A percentile compares a stretch with the other conserved stretches of the same genome.
Conservation (phyloP, 768 basidiomycete genomes). For the Porphyrellus cyaneotinctus region DNA sequence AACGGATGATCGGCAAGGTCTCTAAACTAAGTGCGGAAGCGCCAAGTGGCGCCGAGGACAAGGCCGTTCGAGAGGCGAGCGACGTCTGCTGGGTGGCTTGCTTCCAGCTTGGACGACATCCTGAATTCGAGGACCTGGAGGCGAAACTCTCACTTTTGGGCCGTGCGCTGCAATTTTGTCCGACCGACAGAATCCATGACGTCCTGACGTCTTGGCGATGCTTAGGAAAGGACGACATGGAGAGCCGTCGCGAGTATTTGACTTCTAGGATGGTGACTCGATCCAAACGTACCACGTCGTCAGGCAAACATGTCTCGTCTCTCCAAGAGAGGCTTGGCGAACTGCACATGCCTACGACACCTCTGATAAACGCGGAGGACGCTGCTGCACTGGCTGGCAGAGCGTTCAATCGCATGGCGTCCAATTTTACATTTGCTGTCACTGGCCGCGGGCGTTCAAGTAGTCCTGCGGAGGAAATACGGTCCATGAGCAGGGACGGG, state of each 20-base stretch:
- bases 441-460: conserved; percentile 36
- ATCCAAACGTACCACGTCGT: conserved; percentile 18
- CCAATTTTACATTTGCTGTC: conserved; percentile 68
- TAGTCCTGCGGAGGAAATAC: conserved; percentile 15
- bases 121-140: conserved; percentile 64
- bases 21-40: conserved; percentile 41
- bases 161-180: conserved; percentile 81
- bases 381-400: conserved; percentile 74
- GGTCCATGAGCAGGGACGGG: conserved; percentile 38
- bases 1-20: conserved; percentile 66
- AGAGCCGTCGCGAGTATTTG: conserved; percentile 43
- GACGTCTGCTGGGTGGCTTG: conserved; percentile 90
- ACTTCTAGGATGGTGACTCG: conserved; percentile 20
- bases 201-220: conserved; percentile 76
- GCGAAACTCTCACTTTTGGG: conserved; percentile 72
- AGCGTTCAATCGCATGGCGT: conserved; percentile 74
- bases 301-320: conserved; percentile 44
- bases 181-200: conserved; percentile 71
- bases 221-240: conserved; percentile 63
- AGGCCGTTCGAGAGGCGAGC: conserved; percentile 51
- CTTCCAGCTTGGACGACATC: conserved; percentile 81
- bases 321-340: conserved; percentile 60
- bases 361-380: conserved; percentile 68
- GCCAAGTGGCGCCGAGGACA: conserved; percentile 32
- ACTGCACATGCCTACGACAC: conserved; percentile 65